These are phyloP conservation scores for Triticum aestivum DNA, from an alignment of 176 grass and related monocot species.

Conservation along the genomic window DNA sequence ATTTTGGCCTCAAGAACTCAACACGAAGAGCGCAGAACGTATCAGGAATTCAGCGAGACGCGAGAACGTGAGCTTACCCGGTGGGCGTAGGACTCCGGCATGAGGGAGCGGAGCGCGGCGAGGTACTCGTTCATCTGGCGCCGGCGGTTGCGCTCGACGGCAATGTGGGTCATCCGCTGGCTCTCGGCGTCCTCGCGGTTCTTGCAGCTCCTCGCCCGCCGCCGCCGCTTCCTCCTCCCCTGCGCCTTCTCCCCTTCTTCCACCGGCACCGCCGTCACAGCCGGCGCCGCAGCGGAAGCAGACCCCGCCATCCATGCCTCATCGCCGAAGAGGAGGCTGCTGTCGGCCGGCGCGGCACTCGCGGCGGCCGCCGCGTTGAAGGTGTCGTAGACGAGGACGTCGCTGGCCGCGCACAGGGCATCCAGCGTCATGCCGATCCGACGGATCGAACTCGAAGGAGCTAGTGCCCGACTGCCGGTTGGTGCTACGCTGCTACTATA, in stretches of 20 bases:
- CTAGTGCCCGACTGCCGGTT: neutral
- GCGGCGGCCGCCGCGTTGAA: conserved; percentile 37
- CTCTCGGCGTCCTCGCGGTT: conserved; percentile 75
- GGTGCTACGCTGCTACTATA: neutral
- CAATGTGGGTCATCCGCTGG: conserved; percentile 95
- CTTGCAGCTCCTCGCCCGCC: conserved; percentile 54
- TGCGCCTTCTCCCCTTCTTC: neutral
- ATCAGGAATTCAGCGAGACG: neutral
- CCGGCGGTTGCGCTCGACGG: conserved; percentile 97
- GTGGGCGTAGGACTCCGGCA: conserved; percentile 80
- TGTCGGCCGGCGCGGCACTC: neutral
- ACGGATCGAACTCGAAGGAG: neutral
- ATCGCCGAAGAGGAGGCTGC: conserved; percentile 25
- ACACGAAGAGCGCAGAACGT: neutral
- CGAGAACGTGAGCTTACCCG: conserved; percentile 37
- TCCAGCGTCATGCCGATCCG: conserved; percentile 42
- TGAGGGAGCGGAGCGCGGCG: conserved; percentile 69
- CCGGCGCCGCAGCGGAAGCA: neutral
- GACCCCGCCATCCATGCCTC: neutral
- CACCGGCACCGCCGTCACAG: neutral
- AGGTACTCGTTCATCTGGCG: conserved; percentile 98
- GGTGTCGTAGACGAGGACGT: conserved; percentile 58
- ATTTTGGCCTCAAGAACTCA: neutral
- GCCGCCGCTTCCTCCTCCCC: conserved; percentile 72
- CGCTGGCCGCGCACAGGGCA: conserved; percentile 34